Percentiles rank a stretch among this genome's conserved stretches.
These are phyloP conservation scores for Carex parvula DNA, from an alignment of 176 grass and related monocot genomes.

Conservation along the genomic window DNA sequence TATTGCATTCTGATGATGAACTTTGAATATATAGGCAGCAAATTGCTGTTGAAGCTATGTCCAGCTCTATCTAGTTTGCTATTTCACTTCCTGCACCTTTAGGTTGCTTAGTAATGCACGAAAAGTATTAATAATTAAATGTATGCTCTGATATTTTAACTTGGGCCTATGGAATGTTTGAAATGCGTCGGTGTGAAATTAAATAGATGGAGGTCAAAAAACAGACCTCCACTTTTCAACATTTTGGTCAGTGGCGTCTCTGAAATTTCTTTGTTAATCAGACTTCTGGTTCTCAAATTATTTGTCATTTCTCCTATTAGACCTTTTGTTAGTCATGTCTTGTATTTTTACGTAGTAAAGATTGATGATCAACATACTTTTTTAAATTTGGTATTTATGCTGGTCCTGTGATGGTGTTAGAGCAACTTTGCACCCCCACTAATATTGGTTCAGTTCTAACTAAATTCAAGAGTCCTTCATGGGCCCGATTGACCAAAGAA, in stretches of 20 bases:
- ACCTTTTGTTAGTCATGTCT: neutral
- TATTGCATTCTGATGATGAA: neutral
- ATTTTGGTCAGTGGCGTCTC: neutral
- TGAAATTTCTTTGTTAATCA: neutral
- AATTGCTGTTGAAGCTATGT: neutral
- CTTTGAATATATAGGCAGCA: neutral
- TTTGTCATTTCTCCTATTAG: neutral
- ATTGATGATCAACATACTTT: neutral
- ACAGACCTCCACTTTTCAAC: neutral
- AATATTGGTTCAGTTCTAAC: conserved; percentile 1
- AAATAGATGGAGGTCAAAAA: neutral
- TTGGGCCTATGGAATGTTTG: neutral
- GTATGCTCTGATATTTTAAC: neutral
- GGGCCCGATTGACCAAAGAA: neutral
- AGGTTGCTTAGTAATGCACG: neutral
- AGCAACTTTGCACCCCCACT: neutral
- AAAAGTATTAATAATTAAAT: neutral
- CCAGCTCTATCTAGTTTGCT: neutral
- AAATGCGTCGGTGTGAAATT: neutral
- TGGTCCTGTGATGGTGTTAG: neutral
- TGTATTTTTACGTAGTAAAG: neutral
- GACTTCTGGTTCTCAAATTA: neutral
- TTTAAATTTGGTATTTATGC: neutral
- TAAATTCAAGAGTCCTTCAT: neutral
- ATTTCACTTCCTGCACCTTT: neutral